Evolutionary conservation across 768 basidiomycete species (phyloP).

Genomic region (Floccularia luteovirens): DNA sequence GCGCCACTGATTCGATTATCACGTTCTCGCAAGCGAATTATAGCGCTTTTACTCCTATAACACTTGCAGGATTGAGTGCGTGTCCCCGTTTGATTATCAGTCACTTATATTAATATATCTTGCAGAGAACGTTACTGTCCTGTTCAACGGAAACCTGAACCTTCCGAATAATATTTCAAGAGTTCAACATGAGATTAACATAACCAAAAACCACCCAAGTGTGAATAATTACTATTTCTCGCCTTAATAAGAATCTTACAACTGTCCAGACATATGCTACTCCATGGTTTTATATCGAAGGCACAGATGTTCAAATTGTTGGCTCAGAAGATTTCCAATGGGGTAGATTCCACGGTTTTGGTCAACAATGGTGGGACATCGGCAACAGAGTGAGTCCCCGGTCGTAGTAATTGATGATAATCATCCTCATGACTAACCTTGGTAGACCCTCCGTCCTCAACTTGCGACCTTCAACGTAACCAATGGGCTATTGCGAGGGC

Average conservation of each 20-base stretch:
- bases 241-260: background rate
- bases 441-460: slow-evolving; percentile 34
- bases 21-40: slow-evolving; percentile 26
- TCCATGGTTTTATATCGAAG: slow-evolving; percentile 39
- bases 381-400: slow-evolving; percentile 34
- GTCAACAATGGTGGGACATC: slow-evolving; percentile 45
- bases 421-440: background rate
- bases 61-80: slow-evolving; percentile 22
- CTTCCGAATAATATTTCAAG: slow-evolving; percentile 33
- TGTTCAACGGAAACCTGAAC: slow-evolving; percentile 32
- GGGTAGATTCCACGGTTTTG: slow-evolving; percentile 36
- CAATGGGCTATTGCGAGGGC: slow-evolving; percentile 23
- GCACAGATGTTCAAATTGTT: slow-evolving; percentile 29
- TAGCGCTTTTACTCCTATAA: slow-evolving; percentile 26
- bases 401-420: too few species aligned
- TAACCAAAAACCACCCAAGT: slow-evolving; percentile 25
- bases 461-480: slow-evolving; percentile 40
- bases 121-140: slow-evolving; percentile 31
- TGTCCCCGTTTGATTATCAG: slow-evolving; percentile 3
- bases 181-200: slow-evolving; percentile 31
- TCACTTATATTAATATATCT: background rate
- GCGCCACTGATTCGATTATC: slow-evolving; percentile 24
- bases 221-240: slow-evolving; percentile 12
- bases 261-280: slow-evolving; percentile 29
- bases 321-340: slow-evolving; percentile 30